Evolutionary conservation across 1,284 basidiomycete genomes (phyloP), one percentile per base, ranked within the genome.

Genomic region (Cryptococcus depauperatus): DNA sequence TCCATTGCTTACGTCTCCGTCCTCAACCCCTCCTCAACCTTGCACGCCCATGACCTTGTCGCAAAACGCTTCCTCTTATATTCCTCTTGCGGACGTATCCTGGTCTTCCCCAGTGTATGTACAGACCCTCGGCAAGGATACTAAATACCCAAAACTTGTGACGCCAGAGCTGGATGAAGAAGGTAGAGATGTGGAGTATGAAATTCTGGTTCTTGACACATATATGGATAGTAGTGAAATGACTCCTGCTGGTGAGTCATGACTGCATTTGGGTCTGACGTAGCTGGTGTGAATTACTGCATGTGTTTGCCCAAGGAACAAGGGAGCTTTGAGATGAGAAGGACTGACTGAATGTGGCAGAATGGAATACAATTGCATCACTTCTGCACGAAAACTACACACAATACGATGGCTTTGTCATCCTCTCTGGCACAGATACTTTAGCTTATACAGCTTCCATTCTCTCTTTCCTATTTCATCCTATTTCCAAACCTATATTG

Each of bases 161-260:
- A 69, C 66, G 25, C 66, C 65, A 14, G 47, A 55, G 30, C 51
- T 69, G 42, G 56, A 64, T 43, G 62, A 66, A 37, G 27, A 54
- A 18, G 62, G 59, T 9, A 49, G 43, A 25, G 44, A 41, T 22
- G 66, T 69, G 10, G 47, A 51, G 32, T 69, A 66, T 50, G 66
- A 69, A 52, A 69, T 69, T 25, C 44, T 67, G 42, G 66, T 67
- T 51, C 44, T 69, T 43, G 64, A 66, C 47, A 59, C 58, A 46
- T 64, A 67, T 54, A 61, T 67, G 60, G 66, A 69, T 46, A 59
- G 56, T 39, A 56, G 52, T 37, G 66, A 69, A 51, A 69, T 67
- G 66, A 67, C 65, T 3, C 65, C 66, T 8, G 50, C 47, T 29
- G 64, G 66, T 68, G 47, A 47, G 63, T 55, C 14, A 6, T 33